A percentile compares a stretch with the other conserved stretches of the same genome.
Evolutionary conservation across 2,329 filamentous ascomycete species (phyloP).

Genomic region (Phaeophleospora eucalypticola): DNA sequence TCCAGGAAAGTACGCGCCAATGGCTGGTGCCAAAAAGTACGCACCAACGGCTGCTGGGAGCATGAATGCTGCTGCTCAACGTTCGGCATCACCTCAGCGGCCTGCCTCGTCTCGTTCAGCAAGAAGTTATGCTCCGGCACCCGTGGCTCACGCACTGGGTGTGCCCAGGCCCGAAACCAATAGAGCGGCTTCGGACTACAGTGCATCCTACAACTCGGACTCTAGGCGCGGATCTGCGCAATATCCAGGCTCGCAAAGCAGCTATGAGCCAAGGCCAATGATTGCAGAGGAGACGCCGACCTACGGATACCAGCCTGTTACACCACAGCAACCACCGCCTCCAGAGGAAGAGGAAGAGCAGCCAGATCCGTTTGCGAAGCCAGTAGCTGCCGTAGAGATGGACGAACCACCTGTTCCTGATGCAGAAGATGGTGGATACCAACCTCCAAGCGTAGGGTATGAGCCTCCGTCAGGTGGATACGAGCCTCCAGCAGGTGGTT

Average conservation of each 20-base stretch:
- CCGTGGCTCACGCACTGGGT: slow-evolving; percentile 17
- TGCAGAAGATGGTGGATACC: slow-evolving; percentile 27
- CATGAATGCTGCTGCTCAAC: slow-evolving; percentile 9
- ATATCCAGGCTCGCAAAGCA: slow-evolving; percentile 19
- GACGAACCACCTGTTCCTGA: slow-evolving; percentile 4
- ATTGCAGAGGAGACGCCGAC: slow-evolving; percentile 24
- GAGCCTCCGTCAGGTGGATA: slow-evolving; percentile 55
- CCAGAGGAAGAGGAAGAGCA: slow-evolving; percentile 5
- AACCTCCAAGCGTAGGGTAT: slow-evolving; percentile 50
- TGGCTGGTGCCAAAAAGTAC: slow-evolving; percentile 14
- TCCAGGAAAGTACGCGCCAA: slow-evolving; percentile 30
- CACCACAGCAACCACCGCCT: slow-evolving; percentile 1
- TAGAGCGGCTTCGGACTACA: slow-evolving; percentile 29
- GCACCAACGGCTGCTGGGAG: slow-evolving; percentile 20
- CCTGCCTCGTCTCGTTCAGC: slow-evolving; percentile 15
- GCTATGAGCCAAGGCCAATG: slow-evolving; percentile 29
- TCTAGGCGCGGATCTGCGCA: slow-evolving; percentile 30
- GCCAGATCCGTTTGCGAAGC: slow-evolving; percentile 7
- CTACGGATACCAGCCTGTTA: slow-evolving; percentile 17
- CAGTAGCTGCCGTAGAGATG: slow-evolving; percentile 3
- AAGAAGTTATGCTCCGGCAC: slow-evolving; percentile 25
- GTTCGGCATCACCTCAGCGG: slow-evolving; percentile 22
- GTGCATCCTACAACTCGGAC: slow-evolving; percentile 25
- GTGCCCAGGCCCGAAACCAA: slow-evolving; percentile 26
- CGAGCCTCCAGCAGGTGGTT: slow-evolving; percentile 51